Conservation (phyloP, 106 monocot genomes). For the Apostasia shenzhenica region DNA sequence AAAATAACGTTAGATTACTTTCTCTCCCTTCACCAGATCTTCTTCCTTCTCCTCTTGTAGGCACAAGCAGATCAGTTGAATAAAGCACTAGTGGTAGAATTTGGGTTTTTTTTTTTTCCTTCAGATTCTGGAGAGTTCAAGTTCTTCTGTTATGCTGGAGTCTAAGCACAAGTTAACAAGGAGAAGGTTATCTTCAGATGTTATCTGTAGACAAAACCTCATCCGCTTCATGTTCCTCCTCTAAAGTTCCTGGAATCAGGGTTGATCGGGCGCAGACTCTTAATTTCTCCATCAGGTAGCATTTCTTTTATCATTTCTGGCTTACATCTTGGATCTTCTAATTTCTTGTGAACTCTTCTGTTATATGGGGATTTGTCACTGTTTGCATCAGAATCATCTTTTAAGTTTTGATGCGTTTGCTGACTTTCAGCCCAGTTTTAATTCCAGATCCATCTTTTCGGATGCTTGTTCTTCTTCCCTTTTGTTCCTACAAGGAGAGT, state of each 20-base stretch:
- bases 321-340: neutral
- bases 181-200: constrained; percentile 60
- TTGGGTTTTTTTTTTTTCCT: neutral
- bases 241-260: constrained; percentile 4
- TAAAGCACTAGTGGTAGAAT: neutral
- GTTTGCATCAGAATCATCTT: neutral
- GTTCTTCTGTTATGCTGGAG: constrained; percentile 63
- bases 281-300: constrained; percentile 74
- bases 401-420: too few relatives aligned
- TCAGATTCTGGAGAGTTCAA: neutral
- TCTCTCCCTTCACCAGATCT: neutral
- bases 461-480: neutral
- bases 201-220: constrained; percentile 57
- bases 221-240: constrained; percentile 34
- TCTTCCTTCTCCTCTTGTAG: constrained; percentile 12
- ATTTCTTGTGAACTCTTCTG: neutral
- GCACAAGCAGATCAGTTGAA: constrained; percentile 21
- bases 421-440: too few relatives aligned
- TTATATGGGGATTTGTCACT: too few relatives aligned
- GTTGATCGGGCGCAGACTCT: constrained; percentile 17
- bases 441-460: too few relatives aligned
- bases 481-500: neutral
- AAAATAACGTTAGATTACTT: constrained; percentile 36
- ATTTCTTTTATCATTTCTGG: neutral
- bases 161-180: constrained; percentile 29